Base-by-base conservation (phyloP, 202 grass and related monocot species). In the Hordeum pubiflorum region DNA sequence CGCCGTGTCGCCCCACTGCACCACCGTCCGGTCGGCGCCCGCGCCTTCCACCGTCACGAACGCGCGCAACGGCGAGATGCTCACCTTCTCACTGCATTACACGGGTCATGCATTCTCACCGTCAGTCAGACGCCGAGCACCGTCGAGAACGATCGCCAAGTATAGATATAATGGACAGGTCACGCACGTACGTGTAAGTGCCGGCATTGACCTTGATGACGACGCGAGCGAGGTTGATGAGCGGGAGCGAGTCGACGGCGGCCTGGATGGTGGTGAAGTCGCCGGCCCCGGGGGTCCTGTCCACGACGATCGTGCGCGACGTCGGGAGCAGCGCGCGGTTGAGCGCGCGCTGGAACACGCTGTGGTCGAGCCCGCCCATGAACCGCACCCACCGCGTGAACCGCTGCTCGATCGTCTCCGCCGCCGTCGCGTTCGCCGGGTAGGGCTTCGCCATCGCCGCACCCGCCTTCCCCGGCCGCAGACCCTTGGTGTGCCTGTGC, bases 1-100 rank as follows among this genome's bases (percentile, higher is more conserved):
- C 9, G 96, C 96, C 22, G 90, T 96, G 91, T 96, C 96, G 33
- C 92, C 91, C 96, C 96, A 96, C 80, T 95, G 90, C 69, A 99
- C 87, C 55, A 96, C 83, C 15, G 96, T 99, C 80, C 36, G 79
- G 58, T 93, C 92, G 0, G 92, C 92, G 2, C 96, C 96, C 1
- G 90, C 90, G 23, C 96, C 96, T 87, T 91, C 88, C 54, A 99
- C 33, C 38, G 92, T 96, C 12, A 99, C 56, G 81, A 93, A 96
- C n/a, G 87, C 87, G 21, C 80, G 89, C 89, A 88, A 63, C 60
- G 86, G 82, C 24, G 92, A 89, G 73, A 99, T 80, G 69, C 11
- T 93, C 87, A 96, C 96, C 84, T 99, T 96, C 90, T 99, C 96
- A 75, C 92, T 98, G 72, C 68, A 38, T 18, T 94, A 67, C 9